Conservation (phyloP, 1,139 yeast genomes). For the Suhomyces coccinellae region DNA sequence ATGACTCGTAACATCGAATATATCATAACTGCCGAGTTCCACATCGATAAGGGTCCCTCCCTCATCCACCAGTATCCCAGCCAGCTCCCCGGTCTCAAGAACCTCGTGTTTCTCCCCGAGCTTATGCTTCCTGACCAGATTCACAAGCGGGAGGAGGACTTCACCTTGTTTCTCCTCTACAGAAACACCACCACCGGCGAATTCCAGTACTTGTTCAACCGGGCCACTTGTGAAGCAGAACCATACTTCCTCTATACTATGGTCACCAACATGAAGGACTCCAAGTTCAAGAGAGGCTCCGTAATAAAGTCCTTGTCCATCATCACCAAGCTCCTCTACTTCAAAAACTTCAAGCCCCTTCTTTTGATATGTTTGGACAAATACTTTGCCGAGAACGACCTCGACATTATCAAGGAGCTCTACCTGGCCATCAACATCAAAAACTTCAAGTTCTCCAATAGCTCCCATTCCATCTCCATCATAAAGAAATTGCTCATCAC, state of each 20-base stretch:
- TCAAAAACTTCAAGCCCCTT: conserved; percentile 61
- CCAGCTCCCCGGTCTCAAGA: conserved; percentile 44
- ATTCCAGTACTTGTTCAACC: conserved; percentile 42
- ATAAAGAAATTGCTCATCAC: conserved; percentile 44
- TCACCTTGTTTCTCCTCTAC: conserved; percentile 56
- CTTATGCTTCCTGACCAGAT: conserved; percentile 65
- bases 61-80: conserved; percentile 51
- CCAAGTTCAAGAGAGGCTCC: conserved; percentile 53
- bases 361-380: conserved; percentile 55
- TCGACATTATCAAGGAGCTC: conserved; percentile 25
- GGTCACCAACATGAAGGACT: conserved; percentile 53
- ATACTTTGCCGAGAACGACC: conserved; percentile 33
- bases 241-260: conserved; percentile 57
- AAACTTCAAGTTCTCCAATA: conserved; percentile 29
- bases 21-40: conserved; percentile 58
- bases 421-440: conserved; percentile 40
- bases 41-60: conserved; percentile 55
- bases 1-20: conserved; percentile 39
- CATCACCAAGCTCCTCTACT: conserved; percentile 50
- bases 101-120: conserved; percentile 50
- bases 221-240: conserved; percentile 33
- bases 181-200: conserved; percentile 38
- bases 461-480: conserved; percentile 31
- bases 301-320: conserved; percentile 56
- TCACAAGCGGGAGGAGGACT: conserved; percentile 60